Evolutionary conservation across 768 basidiomycete genomes (phyloP), one percentile per base, ranked within the genome.

Genomic region (Tricholoma saponaceum): DNA sequence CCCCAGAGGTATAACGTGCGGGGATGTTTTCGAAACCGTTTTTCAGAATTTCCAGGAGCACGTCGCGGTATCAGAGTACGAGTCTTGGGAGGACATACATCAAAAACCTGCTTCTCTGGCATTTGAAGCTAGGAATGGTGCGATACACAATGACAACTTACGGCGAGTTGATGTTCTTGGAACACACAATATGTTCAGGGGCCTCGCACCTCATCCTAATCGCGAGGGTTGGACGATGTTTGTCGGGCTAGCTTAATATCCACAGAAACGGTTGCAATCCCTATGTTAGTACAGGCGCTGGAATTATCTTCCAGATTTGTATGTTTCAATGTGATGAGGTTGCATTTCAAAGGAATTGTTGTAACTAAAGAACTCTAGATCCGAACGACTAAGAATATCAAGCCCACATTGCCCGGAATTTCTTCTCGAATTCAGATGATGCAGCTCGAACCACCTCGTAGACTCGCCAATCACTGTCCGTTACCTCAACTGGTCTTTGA

Each of bases 321-420:
- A n/a, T 41, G 4, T 41, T 22, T 46, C 44, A n/a, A 46, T 22
- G 4, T 23, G n/a, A n/a, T n/a, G n/a, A n/a, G n/a, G n/a, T n/a
- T n/a, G n/a, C n/a, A n/a, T n/a, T n/a, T n/a, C n/a, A n/a, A n/a
- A n/a, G n/a, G n/a, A n/a, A n/a, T n/a, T n/a, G n/a, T 18, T 54
- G 14, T 41, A 23, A 7, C 22, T 55, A 35, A 54, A 12, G 10
- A 5, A 25, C 33, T 16, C 2, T 46, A 18, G 2, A 43, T 26
- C 4, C 25, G 12, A 30, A 30, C 25, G n/a, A 37, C 16, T n/a
- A 39, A 47, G 9, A 7, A 32, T 13, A 51, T 25, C 57, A 60
- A 73, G 86, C 85, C 86, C 85, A 86, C 72, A 85, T 87, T 7
- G 76, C 80, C 60, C 69, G 79, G 70, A 80, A 88, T 66, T 87